Conservation (phyloP, 805 yeast species). For the Metschnikowia dekortorum region DNA sequence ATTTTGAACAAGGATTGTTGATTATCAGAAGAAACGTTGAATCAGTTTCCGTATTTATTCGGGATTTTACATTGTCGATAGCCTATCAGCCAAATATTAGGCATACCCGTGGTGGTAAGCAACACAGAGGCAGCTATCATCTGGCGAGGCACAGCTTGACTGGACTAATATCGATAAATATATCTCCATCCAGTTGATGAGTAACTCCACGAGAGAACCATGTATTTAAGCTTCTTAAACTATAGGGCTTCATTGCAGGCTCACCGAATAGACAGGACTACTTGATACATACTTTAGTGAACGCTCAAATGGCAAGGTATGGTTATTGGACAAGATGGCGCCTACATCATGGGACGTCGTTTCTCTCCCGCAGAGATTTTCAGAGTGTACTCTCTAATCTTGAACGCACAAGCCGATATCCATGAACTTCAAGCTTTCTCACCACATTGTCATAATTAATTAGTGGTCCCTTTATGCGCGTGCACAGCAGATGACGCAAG, state of each 20-base stretch:
- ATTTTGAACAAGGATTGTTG: background rate
- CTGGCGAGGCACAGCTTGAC: constrained; percentile 17
- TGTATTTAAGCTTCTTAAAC: constrained; percentile 14
- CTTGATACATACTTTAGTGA: constrained; percentile 15
- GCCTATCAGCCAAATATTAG: constrained; percentile 18
- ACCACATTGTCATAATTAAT: constrained; percentile 16
- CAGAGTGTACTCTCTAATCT: constrained; percentile 11
- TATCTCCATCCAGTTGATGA: constrained; percentile 6
- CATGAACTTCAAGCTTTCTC: constrained; percentile 15
- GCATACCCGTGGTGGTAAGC: constrained; percentile 18
- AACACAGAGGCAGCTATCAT: constrained; percentile 18
- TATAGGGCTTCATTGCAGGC: constrained; percentile 14
- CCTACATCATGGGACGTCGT: constrained; percentile 10
- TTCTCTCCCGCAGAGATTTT: constrained; percentile 11
- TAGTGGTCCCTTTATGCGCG: constrained; percentile 13
- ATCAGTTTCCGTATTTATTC: constrained; percentile 17
- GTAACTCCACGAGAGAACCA: background rate
- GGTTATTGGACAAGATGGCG: constrained; percentile 10
- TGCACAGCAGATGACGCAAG: background rate
- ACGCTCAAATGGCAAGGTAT: constrained; percentile 9
- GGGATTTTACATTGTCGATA: constrained; percentile 17
- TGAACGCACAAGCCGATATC: constrained; percentile 15
- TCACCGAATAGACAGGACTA: constrained; percentile 17
- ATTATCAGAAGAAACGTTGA: constrained; percentile 11
- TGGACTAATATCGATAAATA: constrained; percentile 11